Base-by-base conservation (phyloP, 768 basidiomycete genomes). In the Kwoniella botswanensis region DNA sequence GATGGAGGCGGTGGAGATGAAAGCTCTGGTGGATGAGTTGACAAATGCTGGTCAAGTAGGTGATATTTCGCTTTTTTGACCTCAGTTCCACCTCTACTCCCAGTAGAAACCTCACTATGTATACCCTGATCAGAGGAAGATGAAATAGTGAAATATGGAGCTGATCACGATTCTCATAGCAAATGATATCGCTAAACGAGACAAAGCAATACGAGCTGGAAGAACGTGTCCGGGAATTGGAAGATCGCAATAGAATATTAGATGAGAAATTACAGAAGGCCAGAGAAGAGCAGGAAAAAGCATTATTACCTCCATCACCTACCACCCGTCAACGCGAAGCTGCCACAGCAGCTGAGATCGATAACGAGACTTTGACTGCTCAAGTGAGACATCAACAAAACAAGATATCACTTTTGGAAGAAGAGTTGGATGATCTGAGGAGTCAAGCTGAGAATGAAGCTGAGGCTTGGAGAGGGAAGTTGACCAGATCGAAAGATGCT, bases 181-280 rank as follows among this genome's bases (percentile, higher is more conserved):
- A 94, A 89, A 93, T 94, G 0, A 97, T 97, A 70, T 92, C 93
- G 21, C 86, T 97, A 12, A 98, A 98, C 79, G 96, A 99, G 85
- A 85, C 86, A 15, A 87, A 88, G 72, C 88, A 91, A 56, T 92
- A 93, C 76, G 93, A 95, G 75, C 86, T 92, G 70, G 92, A 95
- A 76, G 74, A 71, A 24, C 63, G 70, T 22, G 56, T 77, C 29
- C 76, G 78, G 10, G 71, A 74, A 21, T 70, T 82, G 35, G 80
- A 82, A 71, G 78, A 80, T 46, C 73, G 70, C 7, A 70, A 74
- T 57, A 74, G 80, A 6, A 43, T 58, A 0, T 68, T 79, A 22
- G 80, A 81, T 59, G 81, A 82, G 18, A 76, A 79, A 35, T 58
- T 81, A 18, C 57, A 57, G 4, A 72, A 75, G 61, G 77, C 74